Percentiles rank a stretch among this genome's conserved stretches.
Evolutionary conservation across 805 yeast genomes (phyloP).

Genomic region (Wickerhamiella occidentalis): DNA sequence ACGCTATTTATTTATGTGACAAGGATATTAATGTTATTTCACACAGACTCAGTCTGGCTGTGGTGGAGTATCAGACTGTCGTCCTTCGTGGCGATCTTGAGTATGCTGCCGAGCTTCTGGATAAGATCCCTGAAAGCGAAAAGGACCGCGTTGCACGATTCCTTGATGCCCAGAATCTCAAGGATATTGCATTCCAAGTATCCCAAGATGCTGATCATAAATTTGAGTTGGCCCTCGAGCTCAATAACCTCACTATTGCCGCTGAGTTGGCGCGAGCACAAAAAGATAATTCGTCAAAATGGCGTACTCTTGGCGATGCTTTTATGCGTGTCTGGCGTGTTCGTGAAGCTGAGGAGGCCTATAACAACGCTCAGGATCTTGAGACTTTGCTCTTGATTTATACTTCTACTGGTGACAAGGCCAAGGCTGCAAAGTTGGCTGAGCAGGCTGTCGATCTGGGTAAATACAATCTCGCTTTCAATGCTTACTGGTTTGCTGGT

Average conservation of each 20-base stretch:
- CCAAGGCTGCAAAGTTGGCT: slow-evolving; percentile 52
- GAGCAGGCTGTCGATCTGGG: slow-evolving; percentile 57
- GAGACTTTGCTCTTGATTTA: slow-evolving; percentile 71
- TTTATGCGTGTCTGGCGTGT: slow-evolving; percentile 70
- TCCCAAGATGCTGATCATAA: slow-evolving; percentile 83
- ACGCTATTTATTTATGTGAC: slow-evolving; percentile 80
- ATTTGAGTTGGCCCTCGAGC: slow-evolving; percentile 75
- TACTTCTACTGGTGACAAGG: slow-evolving; percentile 64
- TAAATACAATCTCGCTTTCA: slow-evolving; percentile 80
- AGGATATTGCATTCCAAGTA: slow-evolving; percentile 68
- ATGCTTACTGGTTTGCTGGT: slow-evolving; percentile 79
- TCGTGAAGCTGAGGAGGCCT: slow-evolving; percentile 67
- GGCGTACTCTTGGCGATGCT: slow-evolving; percentile 86
- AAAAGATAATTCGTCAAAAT: slow-evolving; percentile 37
- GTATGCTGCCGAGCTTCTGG: slow-evolving; percentile 48
- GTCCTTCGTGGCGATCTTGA: slow-evolving; percentile 92
- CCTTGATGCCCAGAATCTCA: slow-evolving; percentile 83
- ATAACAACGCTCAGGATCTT: slow-evolving; percentile 64
- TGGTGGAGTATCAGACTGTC: slow-evolving; percentile 89
- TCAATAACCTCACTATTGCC: slow-evolving; percentile 63
- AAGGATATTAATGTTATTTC: slow-evolving; percentile 75
- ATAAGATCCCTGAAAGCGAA: slow-evolving; percentile 47
- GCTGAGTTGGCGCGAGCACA: slow-evolving; percentile 40
- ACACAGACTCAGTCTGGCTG: slow-evolving; percentile 70
- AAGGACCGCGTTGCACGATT: slow-evolving; percentile 76